Percentiles rank a stretch among this genome's conserved stretches.
phyloP scores from a whole-genome alignment of 2,329 filamentous ascomycete genomes.

The Fusarium udum region DNA sequence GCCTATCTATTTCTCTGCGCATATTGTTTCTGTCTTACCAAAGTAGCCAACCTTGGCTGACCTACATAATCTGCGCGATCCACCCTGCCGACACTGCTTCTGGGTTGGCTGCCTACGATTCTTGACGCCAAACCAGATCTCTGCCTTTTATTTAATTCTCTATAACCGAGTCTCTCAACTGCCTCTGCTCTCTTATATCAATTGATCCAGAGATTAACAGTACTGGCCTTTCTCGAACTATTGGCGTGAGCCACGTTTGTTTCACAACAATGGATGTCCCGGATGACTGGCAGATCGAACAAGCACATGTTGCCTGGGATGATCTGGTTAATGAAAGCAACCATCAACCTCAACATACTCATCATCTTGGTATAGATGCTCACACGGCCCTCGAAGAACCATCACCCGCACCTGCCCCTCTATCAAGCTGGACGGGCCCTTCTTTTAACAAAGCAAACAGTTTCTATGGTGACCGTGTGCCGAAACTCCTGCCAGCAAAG shows the following conservation, averaged over 20 bases:
- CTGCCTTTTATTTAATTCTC: not conserved
- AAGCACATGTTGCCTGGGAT: not conserved
- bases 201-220: not conserved
- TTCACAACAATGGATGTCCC: slow-evolving; percentile 13
- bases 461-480: not conserved
- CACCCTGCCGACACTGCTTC: slow-evolving; percentile 6
- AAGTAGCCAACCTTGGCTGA: not conserved
- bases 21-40: not conserved
- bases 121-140: not conserved
- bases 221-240: not conserved
- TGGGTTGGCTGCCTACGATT: not conserved
- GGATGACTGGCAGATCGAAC: slow-evolving; percentile 6
- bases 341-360: not conserved
- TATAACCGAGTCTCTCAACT: not conserved
- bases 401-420: not conserved
- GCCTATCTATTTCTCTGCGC: not conserved
- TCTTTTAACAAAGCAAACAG: slow-evolving; percentile 32
- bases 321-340: not conserved
- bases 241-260: not conserved
- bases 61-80: not conserved
- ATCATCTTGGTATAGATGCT: not conserved
- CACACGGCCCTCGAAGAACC: not conserved
- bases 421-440: slow-evolving; percentile 25
- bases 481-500: slow-evolving; percentile 10
- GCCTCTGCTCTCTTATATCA: not conserved